Evolutionary conservation across 1,284 basidiomycete species (phyloP), one percentile per base, ranked within the genome.

Genomic region (Trichosporon sp.): DNA sequence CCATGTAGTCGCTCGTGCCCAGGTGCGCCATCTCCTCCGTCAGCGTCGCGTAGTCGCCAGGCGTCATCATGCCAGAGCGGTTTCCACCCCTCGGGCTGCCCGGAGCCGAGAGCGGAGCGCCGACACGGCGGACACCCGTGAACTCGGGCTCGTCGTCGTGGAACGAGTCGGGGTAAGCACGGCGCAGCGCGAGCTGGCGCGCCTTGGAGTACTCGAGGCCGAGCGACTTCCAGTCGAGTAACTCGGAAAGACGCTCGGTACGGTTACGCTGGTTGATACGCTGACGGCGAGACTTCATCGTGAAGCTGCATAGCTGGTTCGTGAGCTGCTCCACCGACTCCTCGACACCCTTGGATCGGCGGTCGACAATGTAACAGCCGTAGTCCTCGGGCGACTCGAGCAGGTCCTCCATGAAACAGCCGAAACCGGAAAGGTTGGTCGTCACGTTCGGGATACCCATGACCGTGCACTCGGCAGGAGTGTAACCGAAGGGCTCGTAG

Each of bases 351-450:
- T 94, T 90, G 85, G 89, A 89, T 65, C 96, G 90, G 66, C 96
- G 89, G 82, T 98, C 96, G 78, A 98, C 91, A 83, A 98, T 98
- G 86, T 98, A 98, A 85, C 92, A 93, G 1, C 94, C 93, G 78
- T 88, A 88, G 79, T 88, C 87, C 73, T 84, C 83, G 0, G 93
- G 93, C 11, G 88, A 90, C 77, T 99, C 96, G 78, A 99, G 95
- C n/a, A 97, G 88, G 81, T 99, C 96, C 84, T 97, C 94, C 92
- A 98, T 96, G 87, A 97, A 98, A 84, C 94, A 98, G 31, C 96
- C 96, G 77, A 98, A 97, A 54, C 96, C 96, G 35, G 94, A 97
- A 56, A 99, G 86, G 86, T 99, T 98, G 71, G 96, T 99, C 35
- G 96, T 98, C 74, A 98, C 91, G 65, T 91, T 94, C 0, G 96